phyloP scores from a whole-genome alignment of 306 rosid species.

The Purshia tridentata region DNA sequence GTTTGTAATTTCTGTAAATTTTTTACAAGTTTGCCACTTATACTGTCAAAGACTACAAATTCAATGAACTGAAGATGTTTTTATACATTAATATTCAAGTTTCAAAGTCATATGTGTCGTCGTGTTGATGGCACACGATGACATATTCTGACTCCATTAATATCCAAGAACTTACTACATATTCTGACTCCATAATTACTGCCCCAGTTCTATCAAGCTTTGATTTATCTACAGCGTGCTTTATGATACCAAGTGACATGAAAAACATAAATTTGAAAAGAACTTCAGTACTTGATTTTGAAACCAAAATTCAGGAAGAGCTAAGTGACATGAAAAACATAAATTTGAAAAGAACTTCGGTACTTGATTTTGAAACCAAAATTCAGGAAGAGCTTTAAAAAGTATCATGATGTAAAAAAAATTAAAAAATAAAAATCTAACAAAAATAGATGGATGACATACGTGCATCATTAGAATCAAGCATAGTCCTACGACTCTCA shows the following conservation, averaged over 20 bases:
- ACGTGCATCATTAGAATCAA: conserved; percentile 53
- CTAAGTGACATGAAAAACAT: too few species aligned
- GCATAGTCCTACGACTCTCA: conserved; percentile 50
- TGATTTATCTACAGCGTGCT: neutral
- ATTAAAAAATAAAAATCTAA: neutral
- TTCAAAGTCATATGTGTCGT: too few species aligned
- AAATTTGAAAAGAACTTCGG: neutral
- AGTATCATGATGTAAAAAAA: neutral
- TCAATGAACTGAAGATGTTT: too few species aligned
- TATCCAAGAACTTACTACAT: too few species aligned
- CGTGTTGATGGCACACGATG: too few species aligned
- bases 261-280: neutral
- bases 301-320: conserved; percentile 5
- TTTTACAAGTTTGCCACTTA: too few species aligned
- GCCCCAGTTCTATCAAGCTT: too few species aligned
- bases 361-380: neutral
- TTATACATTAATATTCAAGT: too few species aligned
- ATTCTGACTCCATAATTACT: too few species aligned
- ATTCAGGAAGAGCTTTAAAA: neutral
- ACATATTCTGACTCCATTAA: too few species aligned
- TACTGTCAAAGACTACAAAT: too few species aligned
- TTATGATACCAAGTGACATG: neutral
- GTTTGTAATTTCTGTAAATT: too few species aligned
- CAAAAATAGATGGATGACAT: conserved; percentile 38
- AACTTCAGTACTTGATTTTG: neutral